A percentile compares a stretch with the other conserved stretches of the same genome.
phyloP scores from a whole-genome alignment of 805 yeast species.

The Ascoidea rubescens region DNA sequence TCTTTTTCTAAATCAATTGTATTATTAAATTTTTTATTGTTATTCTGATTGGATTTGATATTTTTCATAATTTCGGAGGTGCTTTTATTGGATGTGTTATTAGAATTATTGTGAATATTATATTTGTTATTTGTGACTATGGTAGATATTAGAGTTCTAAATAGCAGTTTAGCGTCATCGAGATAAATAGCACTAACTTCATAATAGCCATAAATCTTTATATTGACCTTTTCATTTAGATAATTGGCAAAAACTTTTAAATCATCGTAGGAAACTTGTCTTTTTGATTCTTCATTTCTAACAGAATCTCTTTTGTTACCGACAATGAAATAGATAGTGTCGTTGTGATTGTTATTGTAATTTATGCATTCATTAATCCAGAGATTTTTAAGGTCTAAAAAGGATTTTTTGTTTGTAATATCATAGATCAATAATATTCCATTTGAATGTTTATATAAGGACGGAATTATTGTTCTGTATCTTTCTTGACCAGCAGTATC shows the following conservation, averaged over 20 bases:
- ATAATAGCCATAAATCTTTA: slow-evolving; percentile 26
- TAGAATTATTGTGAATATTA: not conserved
- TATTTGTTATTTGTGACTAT: not conserved
- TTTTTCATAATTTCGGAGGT: not conserved
- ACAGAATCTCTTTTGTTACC: slow-evolving; percentile 24
- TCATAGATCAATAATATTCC: slow-evolving; percentile 32
- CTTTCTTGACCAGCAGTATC: slow-evolving; percentile 40
- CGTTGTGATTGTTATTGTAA: slow-evolving; percentile 17
- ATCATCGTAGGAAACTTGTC: slow-evolving; percentile 26
- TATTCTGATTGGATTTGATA: not conserved
- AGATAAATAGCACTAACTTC: slow-evolving; percentile 33
- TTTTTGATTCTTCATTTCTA: slow-evolving; percentile 20
- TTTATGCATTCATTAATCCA: slow-evolving; percentile 30
- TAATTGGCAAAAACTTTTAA: slow-evolving; percentile 19
- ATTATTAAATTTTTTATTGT: no score
- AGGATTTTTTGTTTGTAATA: slow-evolving; percentile 23
- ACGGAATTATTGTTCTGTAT: slow-evolving; percentile 30
- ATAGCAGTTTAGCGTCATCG: slow-evolving; percentile 9
- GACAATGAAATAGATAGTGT: slow-evolving; percentile 26
- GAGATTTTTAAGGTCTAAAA: slow-evolving; percentile 22
- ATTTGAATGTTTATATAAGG: slow-evolving; percentile 30
- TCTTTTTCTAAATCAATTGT: no score
- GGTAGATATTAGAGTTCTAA: slow-evolving; percentile 8
- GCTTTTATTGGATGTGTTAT: not conserved
- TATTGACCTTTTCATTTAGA: slow-evolving; percentile 17